phyloP scores from a whole-genome alignment of 2,329 filamentous ascomycete genomes.

The Ceratocystis variospora region DNA sequence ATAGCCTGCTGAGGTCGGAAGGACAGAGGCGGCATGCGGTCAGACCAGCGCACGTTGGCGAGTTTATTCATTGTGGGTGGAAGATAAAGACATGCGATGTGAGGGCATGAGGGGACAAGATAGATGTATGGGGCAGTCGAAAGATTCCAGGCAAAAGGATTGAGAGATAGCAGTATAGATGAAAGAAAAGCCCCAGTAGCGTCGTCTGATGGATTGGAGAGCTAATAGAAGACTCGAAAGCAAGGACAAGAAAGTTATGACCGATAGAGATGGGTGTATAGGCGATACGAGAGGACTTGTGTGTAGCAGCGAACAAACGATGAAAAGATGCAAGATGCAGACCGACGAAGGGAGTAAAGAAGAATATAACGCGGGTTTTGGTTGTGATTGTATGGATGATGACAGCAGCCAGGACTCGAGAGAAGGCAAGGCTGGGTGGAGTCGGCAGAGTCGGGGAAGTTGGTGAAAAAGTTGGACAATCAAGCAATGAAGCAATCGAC shows the following conservation, averaged over 20 bases:
- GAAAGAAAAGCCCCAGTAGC: too few relatives aligned
- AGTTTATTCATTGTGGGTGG: conserved; percentile 51
- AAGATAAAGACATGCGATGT: conserved; percentile 14
- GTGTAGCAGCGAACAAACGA: neutral
- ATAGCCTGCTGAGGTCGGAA: conserved; percentile 16
- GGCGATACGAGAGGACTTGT: neutral
- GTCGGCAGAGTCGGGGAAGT: conserved; percentile 17
- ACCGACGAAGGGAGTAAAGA: too few relatives aligned
- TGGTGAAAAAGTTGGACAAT: neutral
- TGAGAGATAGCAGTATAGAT: conserved; percentile 10
- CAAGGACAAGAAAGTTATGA: neutral
- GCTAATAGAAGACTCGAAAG: too few relatives aligned
- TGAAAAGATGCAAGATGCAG: neutral
- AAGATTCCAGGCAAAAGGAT: neutral
- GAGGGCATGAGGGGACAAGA: conserved; percentile 2
- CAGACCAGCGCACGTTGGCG: conserved; percentile 58
- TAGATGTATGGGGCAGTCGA: neutral
- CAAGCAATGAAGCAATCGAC: conserved; percentile 19
- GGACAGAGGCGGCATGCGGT: conserved; percentile 38
- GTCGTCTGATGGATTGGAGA: too few relatives aligned
- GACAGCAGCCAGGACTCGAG: neutral
- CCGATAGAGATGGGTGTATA: neutral
- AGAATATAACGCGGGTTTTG: neutral
- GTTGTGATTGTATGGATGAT: conserved; percentile 21
- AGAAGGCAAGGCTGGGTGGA: conserved; percentile 23